Evolutionary conservation across 805 yeast species (phyloP).

Genomic region (Nematodospora valgi): DNA sequence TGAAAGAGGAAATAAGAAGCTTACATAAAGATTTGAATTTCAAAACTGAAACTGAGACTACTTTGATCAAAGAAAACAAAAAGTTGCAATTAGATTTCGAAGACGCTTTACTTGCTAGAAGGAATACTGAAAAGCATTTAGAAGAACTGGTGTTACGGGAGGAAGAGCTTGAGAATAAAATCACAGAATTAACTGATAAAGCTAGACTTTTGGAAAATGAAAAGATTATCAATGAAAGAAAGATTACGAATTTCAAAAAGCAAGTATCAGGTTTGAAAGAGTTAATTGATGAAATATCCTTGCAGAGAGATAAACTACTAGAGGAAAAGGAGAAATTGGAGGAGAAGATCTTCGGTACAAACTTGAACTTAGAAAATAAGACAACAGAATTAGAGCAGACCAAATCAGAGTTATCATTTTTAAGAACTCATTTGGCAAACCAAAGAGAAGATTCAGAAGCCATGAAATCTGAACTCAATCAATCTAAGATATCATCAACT

Average conservation of each 20-base stretch:
- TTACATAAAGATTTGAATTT: constrained; percentile 51
- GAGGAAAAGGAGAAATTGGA: constrained; percentile 32
- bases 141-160: constrained; percentile 41
- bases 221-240: constrained; percentile 32
- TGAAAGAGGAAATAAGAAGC: constrained; percentile 50
- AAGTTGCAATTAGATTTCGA: constrained; percentile 59
- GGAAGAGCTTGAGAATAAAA: constrained; percentile 31
- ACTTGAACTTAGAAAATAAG: constrained; percentile 24
- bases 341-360: constrained; percentile 24
- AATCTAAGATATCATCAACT: constrained; percentile 23
- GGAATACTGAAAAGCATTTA: constrained; percentile 25
- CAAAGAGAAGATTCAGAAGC: constrained; percentile 32
- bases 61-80: constrained; percentile 60
- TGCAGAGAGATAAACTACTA: constrained; percentile 60
- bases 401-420: constrained; percentile 24
- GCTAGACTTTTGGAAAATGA: constrained; percentile 32
- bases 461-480: constrained; percentile 31
- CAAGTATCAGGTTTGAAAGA: constrained; percentile 58
- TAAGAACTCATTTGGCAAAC: constrained; percentile 32
- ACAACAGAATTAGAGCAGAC: constrained; percentile 20
- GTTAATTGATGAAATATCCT: constrained; percentile 56
- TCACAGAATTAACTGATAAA: constrained; percentile 24
- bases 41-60: constrained; percentile 63
- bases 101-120: constrained; percentile 28
- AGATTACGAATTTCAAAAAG: constrained; percentile 29